Conservation (phyloP, 192 early-diverging fungal species). For the Mortierella claussenii region DNA sequence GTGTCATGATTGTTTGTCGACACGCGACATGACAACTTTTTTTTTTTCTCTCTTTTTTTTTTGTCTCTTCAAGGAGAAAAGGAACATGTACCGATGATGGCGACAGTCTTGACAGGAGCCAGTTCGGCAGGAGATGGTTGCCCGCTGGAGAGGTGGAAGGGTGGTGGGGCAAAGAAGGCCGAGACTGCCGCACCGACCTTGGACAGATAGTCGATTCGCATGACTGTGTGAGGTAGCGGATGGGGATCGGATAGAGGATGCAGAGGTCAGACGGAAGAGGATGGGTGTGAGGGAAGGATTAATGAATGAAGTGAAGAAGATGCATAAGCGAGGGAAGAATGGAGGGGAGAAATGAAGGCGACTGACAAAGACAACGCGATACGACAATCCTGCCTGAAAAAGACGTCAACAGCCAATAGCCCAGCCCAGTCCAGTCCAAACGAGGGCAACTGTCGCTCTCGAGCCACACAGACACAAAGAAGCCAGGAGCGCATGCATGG, state of each 20-base stretch:
- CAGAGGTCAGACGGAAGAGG: background rate
- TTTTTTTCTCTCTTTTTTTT: too few species aligned
- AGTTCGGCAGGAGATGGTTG: conserved; percentile 11
- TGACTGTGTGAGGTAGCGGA: background rate
- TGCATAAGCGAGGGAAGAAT: background rate
- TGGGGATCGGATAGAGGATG: background rate
- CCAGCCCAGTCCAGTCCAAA: too few species aligned
- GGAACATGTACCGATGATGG: conserved; percentile 57
- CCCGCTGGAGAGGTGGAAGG: conserved; percentile 10
- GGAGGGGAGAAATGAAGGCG: background rate
- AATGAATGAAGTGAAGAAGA: background rate
- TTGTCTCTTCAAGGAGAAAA: too few species aligned
- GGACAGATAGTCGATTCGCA: conserved; percentile 45
- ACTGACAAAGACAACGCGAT: background rate
- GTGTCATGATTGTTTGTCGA: too few species aligned
- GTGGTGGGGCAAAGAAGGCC: conserved; percentile 28
- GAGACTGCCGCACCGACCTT: conserved; percentile 39
- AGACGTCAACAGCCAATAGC: too few species aligned
- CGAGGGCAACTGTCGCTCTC: too few species aligned
- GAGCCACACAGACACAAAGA: too few species aligned
- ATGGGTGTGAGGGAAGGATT: background rate
- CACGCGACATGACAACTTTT: too few species aligned
- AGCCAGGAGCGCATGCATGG: too few species aligned
- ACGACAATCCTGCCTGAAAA: too few species aligned
- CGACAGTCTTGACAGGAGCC: conserved; percentile 42